Base-by-base conservation (phyloP, 2,329 filamentous ascomycete species). In the Truncatella angustata region DNA sequence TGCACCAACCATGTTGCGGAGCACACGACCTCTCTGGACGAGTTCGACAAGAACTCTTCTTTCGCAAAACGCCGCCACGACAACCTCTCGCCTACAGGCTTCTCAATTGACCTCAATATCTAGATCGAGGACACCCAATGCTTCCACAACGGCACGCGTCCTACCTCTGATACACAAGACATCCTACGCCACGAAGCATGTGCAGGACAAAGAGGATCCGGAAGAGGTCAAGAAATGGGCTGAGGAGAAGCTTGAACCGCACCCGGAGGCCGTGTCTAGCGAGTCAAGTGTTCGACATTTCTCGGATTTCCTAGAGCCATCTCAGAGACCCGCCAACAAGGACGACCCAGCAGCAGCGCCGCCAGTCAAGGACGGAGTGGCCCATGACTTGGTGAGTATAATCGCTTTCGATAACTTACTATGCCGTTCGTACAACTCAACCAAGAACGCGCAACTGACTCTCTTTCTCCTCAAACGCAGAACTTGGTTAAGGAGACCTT, bases 401-500 rank as follows among this genome's bases (percentile, higher is more conserved):
- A 7, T 32, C 12, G 9, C 3, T 28, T 42, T 39, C 18, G 21
- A 4, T n/a, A 3, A 11, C 14, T 2, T 1, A 4, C 7, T 39
- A 12, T 40, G n/a, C n/a, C n/a, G n/a, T n/a, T n/a, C n/a, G n/a
- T n/a, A n/a, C n/a, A n/a, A n/a, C n/a, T n/a, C n/a, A n/a, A n/a
- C n/a, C n/a, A n/a, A n/a, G n/a, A n/a, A n/a, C n/a, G n/a, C n/a
- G n/a, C n/a, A n/a, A n/a, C n/a, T n/a, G n/a, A n/a, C n/a, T n/a
- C n/a, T n/a, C n/a, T n/a, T n/a, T n/a, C n/a, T n/a, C n/a, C n/a
- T n/a, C n/a, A n/a, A n/a, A n/a, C n/a, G n/a, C 62, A 90, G 83
- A 73, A 79, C 64, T 79, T 80, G 7, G 80, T 91, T 64, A 84
- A 83, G 62, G 84, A 90, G 12, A 88, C 87, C 1, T 87, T 91